Evolutionary conservation across 306 rosid species (phyloP), one percentile per base, ranked within the genome.

Genomic region (Acacia acuminata): DNA sequence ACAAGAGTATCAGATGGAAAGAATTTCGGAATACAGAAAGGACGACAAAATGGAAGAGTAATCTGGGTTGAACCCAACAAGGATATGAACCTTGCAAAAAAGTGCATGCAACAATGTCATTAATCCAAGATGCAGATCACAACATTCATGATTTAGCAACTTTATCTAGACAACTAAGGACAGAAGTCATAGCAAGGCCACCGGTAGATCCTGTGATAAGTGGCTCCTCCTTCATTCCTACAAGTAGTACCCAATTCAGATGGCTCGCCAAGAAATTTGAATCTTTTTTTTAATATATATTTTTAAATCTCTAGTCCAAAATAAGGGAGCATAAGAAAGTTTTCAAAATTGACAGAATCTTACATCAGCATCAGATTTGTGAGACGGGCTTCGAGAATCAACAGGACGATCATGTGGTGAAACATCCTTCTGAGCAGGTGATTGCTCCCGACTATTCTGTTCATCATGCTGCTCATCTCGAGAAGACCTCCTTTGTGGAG

Each of bases 311-410:
- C 36, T 65, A 65, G 16, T 32, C 73, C 74, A 65, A 27, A 10
- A 70, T 24, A 17, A 19, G 56, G 76, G 58, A 67, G 43, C 11
- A 44, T 8, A 70, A 34, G 44, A 34, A 27, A 4, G 15, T 55
- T 4, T 60, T 20, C 72, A 81, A 60, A 13, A 17, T 43, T 8
- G n/a, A 34, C 2, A 71, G n/a, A 50, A 58, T 77, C 93, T 89
- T 74, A 91, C 96, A 68, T 88, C 90, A 47, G 87, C 89, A 78
- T 91, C 92, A 67, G 92, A 87, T 80, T 78, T 86, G 73, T 48
- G 88, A 44, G 94, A 86, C 22, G 87, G 90, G 53, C 96, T 91
- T 76, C 81, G 89, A 72, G 96, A 91, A 85, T 82, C 90, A 48
- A 53, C 79, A 77, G 61, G 82, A 43, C 51, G 87, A 32, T 79